Percentiles rank a stretch among this genome's conserved stretches.
These are phyloP conservation scores for Macadamia integrifolia DNA, from an alignment of 164 flowering plant genomes.

Conservation along the genomic window DNA sequence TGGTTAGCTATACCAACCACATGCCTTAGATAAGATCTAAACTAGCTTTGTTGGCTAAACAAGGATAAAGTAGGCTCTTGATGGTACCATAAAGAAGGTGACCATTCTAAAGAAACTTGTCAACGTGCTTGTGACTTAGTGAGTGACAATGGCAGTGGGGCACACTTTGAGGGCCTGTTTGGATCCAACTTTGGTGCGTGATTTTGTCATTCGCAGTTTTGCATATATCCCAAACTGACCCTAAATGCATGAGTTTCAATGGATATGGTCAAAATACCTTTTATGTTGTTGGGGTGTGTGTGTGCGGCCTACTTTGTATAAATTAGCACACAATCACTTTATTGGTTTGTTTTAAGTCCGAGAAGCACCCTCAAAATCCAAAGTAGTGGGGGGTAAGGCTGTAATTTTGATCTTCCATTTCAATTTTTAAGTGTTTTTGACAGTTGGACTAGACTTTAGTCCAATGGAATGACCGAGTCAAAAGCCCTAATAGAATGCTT, in stretches of 20 bases:
- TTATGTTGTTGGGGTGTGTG: background rate
- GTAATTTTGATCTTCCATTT: background rate
- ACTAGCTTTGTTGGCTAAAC: no score
- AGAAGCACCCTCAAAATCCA: background rate
- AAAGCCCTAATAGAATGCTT: background rate
- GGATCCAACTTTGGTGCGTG: background rate
- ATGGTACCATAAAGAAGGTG: no score
- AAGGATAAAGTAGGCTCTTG: no score
- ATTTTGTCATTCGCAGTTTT: background rate
- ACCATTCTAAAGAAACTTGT: no score
- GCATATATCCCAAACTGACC: background rate
- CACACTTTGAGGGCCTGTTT: no score
- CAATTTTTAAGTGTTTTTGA: no score
- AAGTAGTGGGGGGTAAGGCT: background rate
- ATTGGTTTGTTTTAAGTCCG: background rate
- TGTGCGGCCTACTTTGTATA: background rate
- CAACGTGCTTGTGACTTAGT: no score
- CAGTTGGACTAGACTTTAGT: background rate
- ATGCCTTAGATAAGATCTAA: no score
- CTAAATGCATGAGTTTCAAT: background rate
- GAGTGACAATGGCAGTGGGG: no score
- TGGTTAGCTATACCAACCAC: no score
- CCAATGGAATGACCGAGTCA: background rate
- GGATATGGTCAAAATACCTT: background rate
- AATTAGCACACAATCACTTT: background rate